These are phyloP conservation scores for Acanthamoeba healyi DNA, from an alignment of 208 protist genomes.

Conservation along the genomic window DNA sequence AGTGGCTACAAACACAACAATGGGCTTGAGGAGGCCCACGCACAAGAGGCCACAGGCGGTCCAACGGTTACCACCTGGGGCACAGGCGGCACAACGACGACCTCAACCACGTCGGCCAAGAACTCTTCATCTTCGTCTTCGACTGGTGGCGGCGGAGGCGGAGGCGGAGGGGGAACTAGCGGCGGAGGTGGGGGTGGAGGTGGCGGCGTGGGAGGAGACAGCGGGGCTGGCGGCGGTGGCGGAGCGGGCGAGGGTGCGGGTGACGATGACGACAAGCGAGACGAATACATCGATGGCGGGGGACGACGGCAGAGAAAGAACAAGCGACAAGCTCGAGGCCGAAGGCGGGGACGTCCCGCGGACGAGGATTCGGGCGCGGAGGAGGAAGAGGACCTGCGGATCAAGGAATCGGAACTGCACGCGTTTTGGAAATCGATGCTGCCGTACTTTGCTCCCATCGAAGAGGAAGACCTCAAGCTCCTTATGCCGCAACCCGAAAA, in stretches of 20 bases:
- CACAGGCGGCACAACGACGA: not conserved
- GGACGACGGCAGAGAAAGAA: not conserved
- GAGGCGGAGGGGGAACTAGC: not conserved
- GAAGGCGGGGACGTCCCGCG: not conserved
- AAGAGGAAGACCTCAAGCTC: conserved; percentile 20
- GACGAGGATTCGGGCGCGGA: conserved; percentile 4
- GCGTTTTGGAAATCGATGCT: conserved; percentile 34
- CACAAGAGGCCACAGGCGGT: not conserved
- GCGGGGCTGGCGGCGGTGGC: not conserved
- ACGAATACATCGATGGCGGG: not conserved
- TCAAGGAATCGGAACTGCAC: conserved; percentile 34
- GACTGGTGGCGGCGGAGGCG: not conserved
- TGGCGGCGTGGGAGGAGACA: not conserved
- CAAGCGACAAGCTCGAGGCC: not conserved
- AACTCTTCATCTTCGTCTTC: not conserved
- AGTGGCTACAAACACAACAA: no score
- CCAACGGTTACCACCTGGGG: not conserved
- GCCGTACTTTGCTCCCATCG: conserved; percentile 63
- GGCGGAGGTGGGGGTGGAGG: not conserved
- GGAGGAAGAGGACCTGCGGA: conserved; percentile 28
- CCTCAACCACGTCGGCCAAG: not conserved
- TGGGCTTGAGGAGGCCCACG: no score
- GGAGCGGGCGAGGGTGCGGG: conserved; percentile 13
- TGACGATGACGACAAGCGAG: conserved; percentile 15
- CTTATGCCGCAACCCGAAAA: not conserved